Percentiles rank a stretch among this genome's conserved stretches.
phyloP scores from a whole-genome alignment of 2,329 filamentous ascomycete species.

The Aspergillus hortae region DNA sequence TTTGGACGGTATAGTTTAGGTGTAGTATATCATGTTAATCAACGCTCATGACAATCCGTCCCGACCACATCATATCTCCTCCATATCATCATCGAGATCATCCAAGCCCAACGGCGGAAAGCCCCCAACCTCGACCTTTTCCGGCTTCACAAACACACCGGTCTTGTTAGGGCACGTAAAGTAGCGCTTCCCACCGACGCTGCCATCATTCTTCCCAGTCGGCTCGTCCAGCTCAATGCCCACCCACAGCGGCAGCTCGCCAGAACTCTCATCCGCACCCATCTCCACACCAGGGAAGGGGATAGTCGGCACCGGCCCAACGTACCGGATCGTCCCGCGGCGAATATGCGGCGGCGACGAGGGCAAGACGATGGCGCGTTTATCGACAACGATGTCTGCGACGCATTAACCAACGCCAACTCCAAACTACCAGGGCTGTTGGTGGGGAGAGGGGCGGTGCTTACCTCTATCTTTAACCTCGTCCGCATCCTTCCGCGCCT shows the following conservation, averaged over 20 bases:
- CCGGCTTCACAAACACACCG: slow-evolving; percentile 61
- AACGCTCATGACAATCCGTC: background rate
- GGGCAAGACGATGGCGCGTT: slow-evolving; percentile 45
- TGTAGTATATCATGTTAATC: background rate
- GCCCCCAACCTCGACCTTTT: slow-evolving; percentile 60
- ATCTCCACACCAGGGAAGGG: slow-evolving; percentile 29
- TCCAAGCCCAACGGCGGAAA: slow-evolving; percentile 51
- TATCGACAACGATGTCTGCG: slow-evolving; percentile 40
- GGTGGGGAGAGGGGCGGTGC: slow-evolving; percentile 4
- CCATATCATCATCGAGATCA: slow-evolving; percentile 54
- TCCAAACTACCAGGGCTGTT: background rate
- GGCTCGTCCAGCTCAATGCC: slow-evolving; percentile 62
- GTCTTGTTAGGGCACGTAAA: slow-evolving; percentile 53
- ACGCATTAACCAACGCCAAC: background rate
- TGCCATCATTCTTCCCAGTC: slow-evolving; percentile 62
- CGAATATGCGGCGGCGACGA: slow-evolving; percentile 41
- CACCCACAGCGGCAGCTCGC: slow-evolving; percentile 48
- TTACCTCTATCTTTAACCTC: slow-evolving; percentile 68
- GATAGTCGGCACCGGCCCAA: slow-evolving; percentile 40
- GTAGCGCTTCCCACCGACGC: slow-evolving; percentile 49
- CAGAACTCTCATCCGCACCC: slow-evolving; percentile 14
- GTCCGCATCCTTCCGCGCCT: slow-evolving; percentile 52
- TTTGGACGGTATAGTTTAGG: background rate
- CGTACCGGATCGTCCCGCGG: slow-evolving; percentile 41
- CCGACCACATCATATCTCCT: slow-evolving; percentile 43